These are phyloP conservation scores for Russula griseocarnosa DNA, from an alignment of 768 basidiomycete species.

Conservation along the genomic window DNA sequence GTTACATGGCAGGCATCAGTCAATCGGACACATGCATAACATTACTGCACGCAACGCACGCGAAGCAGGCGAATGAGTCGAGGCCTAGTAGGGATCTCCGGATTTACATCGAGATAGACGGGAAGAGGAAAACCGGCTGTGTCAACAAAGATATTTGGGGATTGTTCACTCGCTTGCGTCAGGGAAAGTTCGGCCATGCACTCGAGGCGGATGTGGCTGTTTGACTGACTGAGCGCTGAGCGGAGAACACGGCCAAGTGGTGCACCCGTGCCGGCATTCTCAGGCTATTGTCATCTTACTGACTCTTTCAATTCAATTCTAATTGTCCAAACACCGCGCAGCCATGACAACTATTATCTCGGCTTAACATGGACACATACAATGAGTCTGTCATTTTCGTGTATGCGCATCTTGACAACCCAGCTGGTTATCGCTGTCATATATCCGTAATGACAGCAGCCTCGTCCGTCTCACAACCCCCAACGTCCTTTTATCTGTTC, in stretches of 20 bases:
- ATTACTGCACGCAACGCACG: constrained; percentile 21
- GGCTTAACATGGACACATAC: constrained; percentile 1
- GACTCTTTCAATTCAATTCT: not conserved
- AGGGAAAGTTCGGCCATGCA: constrained; percentile 12
- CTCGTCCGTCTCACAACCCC: not conserved
- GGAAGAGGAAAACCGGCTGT: constrained; percentile 42
- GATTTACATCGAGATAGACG: constrained; percentile 53
- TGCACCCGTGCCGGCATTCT: not conserved
- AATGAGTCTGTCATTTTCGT: not conserved
- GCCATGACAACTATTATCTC: constrained; percentile 14
- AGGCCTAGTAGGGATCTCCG: constrained; percentile 47
- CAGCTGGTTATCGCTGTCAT: constrained; percentile 6
- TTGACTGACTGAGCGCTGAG: not conserved
- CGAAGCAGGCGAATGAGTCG: constrained; percentile 43
- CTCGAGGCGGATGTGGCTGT: not conserved
- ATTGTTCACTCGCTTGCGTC: constrained; percentile 12
- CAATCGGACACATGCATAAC: not conserved
- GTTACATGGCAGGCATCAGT: not conserved
- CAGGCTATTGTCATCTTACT: not conserved
- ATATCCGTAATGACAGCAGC: constrained; percentile 17
- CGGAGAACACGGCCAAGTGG: not conserved
- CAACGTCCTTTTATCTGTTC: not conserved
- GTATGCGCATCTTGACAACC: constrained; percentile 3
- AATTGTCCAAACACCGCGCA: constrained; percentile 3
- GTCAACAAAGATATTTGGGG: constrained; percentile 39